A percentile compares a stretch with the other conserved stretches of the same genome.
phyloP scores from a whole-genome alignment of 129 eudicot genomes.

The Tagetes patula region DNA sequence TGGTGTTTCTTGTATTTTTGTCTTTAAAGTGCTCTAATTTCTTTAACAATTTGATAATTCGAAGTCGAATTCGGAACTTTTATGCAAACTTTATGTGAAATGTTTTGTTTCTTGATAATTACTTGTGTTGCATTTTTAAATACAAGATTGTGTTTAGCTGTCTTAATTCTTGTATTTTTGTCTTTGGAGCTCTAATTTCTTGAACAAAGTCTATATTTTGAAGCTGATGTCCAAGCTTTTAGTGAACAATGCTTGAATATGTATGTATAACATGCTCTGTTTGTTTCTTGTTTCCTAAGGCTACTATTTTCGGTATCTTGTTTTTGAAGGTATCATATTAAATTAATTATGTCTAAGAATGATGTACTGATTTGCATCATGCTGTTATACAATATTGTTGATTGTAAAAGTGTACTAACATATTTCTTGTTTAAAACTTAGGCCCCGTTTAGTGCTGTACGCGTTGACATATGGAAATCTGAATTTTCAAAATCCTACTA shows the following conservation, averaged over 20 bases:
- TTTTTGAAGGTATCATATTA: background rate
- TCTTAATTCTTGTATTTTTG: too few relatives aligned
- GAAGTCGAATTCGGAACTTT: too few relatives aligned
- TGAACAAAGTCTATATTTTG: background rate
- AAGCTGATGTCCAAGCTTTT: background rate
- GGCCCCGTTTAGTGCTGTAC: conserved; percentile 50
- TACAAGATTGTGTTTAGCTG: too few relatives aligned
- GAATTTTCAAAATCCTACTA: conserved; percentile 63
- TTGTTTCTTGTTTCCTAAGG: background rate
- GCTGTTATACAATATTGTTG: background rate
- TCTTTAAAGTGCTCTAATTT: background rate
- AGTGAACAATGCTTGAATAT: background rate
- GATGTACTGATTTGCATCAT: background rate
- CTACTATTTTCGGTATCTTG: background rate
- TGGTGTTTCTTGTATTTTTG: conserved; percentile 4
- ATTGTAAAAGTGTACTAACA: background rate
- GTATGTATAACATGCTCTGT: background rate
- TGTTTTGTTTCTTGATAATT: too few relatives aligned
- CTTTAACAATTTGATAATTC: too few relatives aligned
- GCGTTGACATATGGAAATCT: conserved; percentile 83
- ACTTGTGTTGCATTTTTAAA: too few relatives aligned
- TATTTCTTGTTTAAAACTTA: conserved; percentile 21
- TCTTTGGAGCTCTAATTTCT: background rate
- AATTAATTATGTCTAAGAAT: background rate
- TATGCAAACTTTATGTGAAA: too few relatives aligned